Evolutionary conservation across 73 alveolate species (phyloP), one percentile per base, ranked within the genome.

Genomic region (Symbiodinium natans): DNA sequence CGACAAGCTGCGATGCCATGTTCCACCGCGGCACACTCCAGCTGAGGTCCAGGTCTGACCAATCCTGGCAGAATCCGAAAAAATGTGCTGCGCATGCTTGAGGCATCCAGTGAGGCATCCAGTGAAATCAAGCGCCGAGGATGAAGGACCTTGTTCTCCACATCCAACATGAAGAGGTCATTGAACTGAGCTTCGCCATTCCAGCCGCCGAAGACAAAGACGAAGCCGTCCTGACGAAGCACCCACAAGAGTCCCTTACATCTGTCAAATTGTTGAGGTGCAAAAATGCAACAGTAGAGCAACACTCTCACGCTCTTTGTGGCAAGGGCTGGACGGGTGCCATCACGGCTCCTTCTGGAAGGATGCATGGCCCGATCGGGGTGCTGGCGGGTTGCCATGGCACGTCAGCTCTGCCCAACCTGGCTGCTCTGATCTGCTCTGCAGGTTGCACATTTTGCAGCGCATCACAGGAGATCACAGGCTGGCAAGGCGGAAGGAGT

Each of bases 201-300:
- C 99, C 99, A 99, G 8, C 99, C 99, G 36, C 99, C 99, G 93
- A 99, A 99, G 94, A 99, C 92, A 95, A 99, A 99, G 83, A 99
- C 97, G 86, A 93, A 99, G 92, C 99, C 99, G 83, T 99, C 99
- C 89, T 99, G 99, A n/a, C 99, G 83, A 95, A 99, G 99, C 99
- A 99, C 86, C 31, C 99, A n/a, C n/a, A n/a, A n/a, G n/a, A n/a
- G n/a, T n/a, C n/a, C n/a, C n/a, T n/a, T n/a, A n/a, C n/a, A n/a
- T n/a, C n/a, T n/a, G n/a, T n/a, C n/a, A n/a, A n/a, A n/a, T n/a
- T n/a, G n/a, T n/a, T n/a, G n/a, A n/a, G n/a, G n/a, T n/a, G n/a
- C n/a, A n/a, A n/a, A n/a, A n/a, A n/a, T n/a, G n/a, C n/a, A n/a
- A n/a, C n/a, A n/a, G n/a, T n/a, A n/a, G n/a, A n/a, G n/a, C n/a